phyloP scores from a whole-genome alignment of 768 basidiomycete species.

The Sistotremastrum suecicum region DNA sequence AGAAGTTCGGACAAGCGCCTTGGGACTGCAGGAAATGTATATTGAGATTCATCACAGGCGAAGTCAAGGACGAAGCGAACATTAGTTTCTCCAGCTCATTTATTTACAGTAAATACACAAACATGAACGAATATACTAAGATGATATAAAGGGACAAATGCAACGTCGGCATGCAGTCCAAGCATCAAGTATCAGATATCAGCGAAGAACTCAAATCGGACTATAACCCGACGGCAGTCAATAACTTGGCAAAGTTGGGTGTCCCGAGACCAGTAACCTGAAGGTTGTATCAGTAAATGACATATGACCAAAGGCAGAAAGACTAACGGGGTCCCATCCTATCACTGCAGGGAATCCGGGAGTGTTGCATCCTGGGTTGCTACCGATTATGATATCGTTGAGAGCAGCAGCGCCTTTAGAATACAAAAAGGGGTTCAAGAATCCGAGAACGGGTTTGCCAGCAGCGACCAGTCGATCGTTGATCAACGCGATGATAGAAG shows the following conservation, averaged over 20 bases:
- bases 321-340: constrained; percentile 8
- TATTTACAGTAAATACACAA: too few relatives aligned
- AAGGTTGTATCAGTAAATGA: not conserved
- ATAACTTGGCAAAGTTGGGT: constrained; percentile 6
- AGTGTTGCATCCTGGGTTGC: constrained; percentile 8
- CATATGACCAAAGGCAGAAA: not conserved
- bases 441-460: constrained; percentile 18
- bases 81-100: too few relatives aligned
- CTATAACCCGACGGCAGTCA: constrained; percentile 4
- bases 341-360: constrained; percentile 7
- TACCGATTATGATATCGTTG: constrained; percentile 20
- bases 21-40: too few relatives aligned
- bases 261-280: constrained; percentile 10
- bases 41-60: too few relatives aligned
- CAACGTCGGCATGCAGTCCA: too few relatives aligned
- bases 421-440: constrained; percentile 25
- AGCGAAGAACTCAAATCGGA: not conserved
- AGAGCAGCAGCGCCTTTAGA: constrained; percentile 10
- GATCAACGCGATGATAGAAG: constrained; percentile 19
- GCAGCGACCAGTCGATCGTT: constrained; percentile 18
- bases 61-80: too few relatives aligned
- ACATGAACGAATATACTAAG: too few relatives aligned
- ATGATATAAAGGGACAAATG: too few relatives aligned
- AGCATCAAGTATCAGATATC: too few relatives aligned
- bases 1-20: too few relatives aligned